A percentile compares a stretch with the other conserved stretches of the same genome.
Evolutionary conservation across 2,329 filamentous ascomycete species (phyloP).

Genomic region (Hymenoscyphus infarciens): DNA sequence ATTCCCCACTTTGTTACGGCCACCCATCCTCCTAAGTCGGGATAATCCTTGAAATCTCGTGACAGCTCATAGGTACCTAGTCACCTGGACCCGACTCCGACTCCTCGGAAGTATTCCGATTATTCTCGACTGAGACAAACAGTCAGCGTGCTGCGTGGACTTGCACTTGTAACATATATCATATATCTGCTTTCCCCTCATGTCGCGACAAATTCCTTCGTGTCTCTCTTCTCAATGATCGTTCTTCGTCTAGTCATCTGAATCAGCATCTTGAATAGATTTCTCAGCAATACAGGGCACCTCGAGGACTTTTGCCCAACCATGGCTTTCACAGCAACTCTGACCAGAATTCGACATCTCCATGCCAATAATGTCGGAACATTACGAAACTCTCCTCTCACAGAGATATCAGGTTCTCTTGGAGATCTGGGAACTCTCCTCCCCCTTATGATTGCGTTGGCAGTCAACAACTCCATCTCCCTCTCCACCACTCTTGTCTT

Average conservation of each 20-base stretch:
- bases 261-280: background rate
- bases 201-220: background rate
- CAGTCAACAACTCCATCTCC: slow-evolving; percentile 73
- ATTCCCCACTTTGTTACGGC: no score
- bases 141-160: background rate
- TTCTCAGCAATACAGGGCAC: background rate
- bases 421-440: slow-evolving; percentile 89
- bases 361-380: slow-evolving; percentile 51
- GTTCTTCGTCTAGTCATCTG: background rate
- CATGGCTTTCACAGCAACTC: background rate
- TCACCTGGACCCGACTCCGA: slow-evolving; percentile 3
- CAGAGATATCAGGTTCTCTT: slow-evolving; percentile 83
- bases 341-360: slow-evolving; percentile 25
- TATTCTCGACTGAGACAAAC: background rate
- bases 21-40: no score
- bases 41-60: background rate
- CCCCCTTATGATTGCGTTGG: slow-evolving; percentile 83
- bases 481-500: slow-evolving; percentile 83
- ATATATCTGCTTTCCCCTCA: background rate
- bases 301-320: background rate
- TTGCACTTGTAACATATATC: background rate
- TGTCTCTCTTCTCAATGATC: background rate
- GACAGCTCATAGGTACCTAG: background rate
- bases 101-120: background rate
- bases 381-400: slow-evolving; percentile 52